Conservation (phyloP, 352 stramenopile species). For the Phytopythium mirpurense region DNA sequence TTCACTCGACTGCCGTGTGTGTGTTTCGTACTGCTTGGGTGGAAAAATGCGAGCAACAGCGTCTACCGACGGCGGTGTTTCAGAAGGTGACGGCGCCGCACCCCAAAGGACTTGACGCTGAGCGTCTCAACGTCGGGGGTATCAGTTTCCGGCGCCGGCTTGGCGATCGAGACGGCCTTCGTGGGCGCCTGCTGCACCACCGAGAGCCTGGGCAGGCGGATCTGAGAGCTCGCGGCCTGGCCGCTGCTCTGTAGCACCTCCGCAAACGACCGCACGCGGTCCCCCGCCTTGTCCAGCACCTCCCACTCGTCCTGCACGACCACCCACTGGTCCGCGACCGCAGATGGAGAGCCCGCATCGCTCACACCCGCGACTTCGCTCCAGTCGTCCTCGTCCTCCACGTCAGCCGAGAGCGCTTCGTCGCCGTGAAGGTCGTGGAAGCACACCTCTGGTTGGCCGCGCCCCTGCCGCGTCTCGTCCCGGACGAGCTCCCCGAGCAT, state of each 20-base stretch:
- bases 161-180: constrained; percentile 12
- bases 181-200: constrained; percentile 16
- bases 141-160: constrained; percentile 14
- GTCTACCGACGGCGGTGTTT: constrained; percentile 27
- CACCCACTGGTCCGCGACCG: constrained; percentile 38
- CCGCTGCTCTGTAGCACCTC: constrained; percentile 35
- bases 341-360: constrained; percentile 11
- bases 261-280: constrained; percentile 50
- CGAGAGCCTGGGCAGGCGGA: constrained; percentile 16
- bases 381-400: constrained; percentile 51
- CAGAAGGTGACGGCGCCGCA: constrained; percentile 42
- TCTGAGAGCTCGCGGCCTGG: neutral
- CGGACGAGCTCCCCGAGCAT: constrained; percentile 54
- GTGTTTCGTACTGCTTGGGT: neutral
- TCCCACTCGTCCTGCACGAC: constrained; percentile 73
- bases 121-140: constrained; percentile 18
- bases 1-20: constrained; percentile 1
- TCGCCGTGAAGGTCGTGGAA: constrained; percentile 36
- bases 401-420: constrained; percentile 18
- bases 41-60: too few relatives aligned
- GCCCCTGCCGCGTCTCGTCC: constrained; percentile 8
- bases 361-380: constrained; percentile 36
- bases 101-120: constrained; percentile 58
- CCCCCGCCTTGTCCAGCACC: constrained; percentile 43
- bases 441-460: constrained; percentile 10